Evolutionary conservation across 306 rosid species (phyloP).

Genomic region (Cucurbita argyrosperma): DNA sequence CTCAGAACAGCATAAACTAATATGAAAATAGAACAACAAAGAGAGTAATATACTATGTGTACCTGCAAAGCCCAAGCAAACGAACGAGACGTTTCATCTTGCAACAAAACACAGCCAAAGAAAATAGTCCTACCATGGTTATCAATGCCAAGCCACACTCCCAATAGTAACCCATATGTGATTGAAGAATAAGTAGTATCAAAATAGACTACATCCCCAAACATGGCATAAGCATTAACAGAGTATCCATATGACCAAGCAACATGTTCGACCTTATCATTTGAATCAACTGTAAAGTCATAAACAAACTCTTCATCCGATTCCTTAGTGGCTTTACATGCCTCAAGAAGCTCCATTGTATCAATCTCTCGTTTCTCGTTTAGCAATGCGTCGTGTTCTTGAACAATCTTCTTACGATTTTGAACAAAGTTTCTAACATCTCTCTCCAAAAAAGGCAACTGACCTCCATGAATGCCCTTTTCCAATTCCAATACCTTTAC

Average conservation of each 20-base stretch:
- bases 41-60: neutral
- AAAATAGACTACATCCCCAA: conserved; percentile 75
- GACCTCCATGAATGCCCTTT: conserved; percentile 91
- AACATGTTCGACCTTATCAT: conserved; percentile 62
- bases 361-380: conserved; percentile 80
- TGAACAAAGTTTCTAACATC: conserved; percentile 92
- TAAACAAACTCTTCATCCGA: conserved; percentile 51
- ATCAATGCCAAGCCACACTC: conserved; percentile 93
- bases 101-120: conserved; percentile 75
- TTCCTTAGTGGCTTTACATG: conserved; percentile 67
- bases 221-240: conserved; percentile 44
- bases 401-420: conserved; percentile 75
- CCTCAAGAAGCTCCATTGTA: conserved; percentile 76
- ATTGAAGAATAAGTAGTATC: conserved; percentile 60
- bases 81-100: conserved; percentile 70
- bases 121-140: conserved; percentile 69
- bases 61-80: conserved; percentile 98
- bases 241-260: conserved; percentile 79
- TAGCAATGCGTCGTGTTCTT: conserved; percentile 71
- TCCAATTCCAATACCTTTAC: conserved; percentile 92
- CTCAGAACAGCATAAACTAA: conserved; percentile 2
- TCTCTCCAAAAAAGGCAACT: conserved; percentile 83
- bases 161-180: conserved; percentile 77
- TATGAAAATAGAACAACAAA: neutral
- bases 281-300: conserved; percentile 69